A percentile compares a stretch with the other conserved stretches of the same genome.
These are phyloP conservation scores for Saturnispora saitoi DNA, from an alignment of 805 yeast species.

Conservation along the genomic window DNA sequence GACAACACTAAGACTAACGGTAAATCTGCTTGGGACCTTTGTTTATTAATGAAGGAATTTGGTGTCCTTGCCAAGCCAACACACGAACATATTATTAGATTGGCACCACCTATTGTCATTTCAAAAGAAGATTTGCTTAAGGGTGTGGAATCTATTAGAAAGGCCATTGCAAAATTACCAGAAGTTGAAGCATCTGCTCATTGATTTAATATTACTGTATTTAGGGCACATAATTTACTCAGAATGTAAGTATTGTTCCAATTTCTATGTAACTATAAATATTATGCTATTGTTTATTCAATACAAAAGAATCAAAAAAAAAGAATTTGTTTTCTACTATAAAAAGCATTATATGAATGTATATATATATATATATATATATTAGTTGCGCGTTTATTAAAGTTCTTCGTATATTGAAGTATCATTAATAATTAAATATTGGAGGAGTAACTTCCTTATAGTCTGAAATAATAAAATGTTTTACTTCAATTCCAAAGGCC, in stretches of 20 bases:
- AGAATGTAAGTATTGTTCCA: no score
- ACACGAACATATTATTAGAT: conserved; percentile 88
- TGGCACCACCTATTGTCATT: conserved; percentile 93
- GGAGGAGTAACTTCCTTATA: not conserved
- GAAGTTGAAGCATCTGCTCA: conserved; percentile 41
- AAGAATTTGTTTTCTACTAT: not conserved
- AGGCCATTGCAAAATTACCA: conserved; percentile 50
- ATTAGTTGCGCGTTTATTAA: no score
- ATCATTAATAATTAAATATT: not conserved
- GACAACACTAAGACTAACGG: conserved; percentile 79
- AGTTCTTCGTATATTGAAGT: no score
- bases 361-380: not conserved
- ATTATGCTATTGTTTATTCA: not conserved
- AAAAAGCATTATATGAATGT: no score
- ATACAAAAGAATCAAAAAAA: not conserved
- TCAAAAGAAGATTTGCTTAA: conserved; percentile 74
- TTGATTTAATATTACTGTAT: conserved; percentile 5
- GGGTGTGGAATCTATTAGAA: conserved; percentile 69
- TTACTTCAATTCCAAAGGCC: conserved; percentile 1
- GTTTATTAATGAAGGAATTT: conserved; percentile 76
- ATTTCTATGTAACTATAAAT: no score
- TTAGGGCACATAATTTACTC: no score
- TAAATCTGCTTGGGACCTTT: conserved; percentile 92
- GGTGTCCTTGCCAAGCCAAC: conserved; percentile 93
- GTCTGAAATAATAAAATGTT: not conserved